A percentile compares a stretch with the other conserved stretches of the same genome.
Evolutionary conservation across 306 rosid species (phyloP).

Genomic region (Prinsepia uniflora): DNA sequence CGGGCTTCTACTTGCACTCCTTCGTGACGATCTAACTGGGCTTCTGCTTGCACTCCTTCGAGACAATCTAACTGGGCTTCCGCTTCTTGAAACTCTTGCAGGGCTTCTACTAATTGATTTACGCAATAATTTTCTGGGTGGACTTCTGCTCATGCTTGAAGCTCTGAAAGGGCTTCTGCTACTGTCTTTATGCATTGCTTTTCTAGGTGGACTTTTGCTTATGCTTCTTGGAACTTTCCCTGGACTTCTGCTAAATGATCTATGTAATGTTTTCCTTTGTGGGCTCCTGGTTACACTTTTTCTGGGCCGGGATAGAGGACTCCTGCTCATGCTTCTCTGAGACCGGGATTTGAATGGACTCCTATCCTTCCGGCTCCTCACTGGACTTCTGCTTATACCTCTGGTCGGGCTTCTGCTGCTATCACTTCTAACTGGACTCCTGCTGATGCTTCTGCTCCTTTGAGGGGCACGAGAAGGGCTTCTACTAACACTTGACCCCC

Average conservation of each 20-base stretch:
- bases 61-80: conserved; percentile 70
- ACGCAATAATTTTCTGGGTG: conserved; percentile 46
- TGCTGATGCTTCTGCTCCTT: conserved; percentile 51
- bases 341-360: conserved; percentile 49
- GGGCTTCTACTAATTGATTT: conserved; percentile 65
- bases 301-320: conserved; percentile 40
- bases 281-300: conserved; percentile 59
- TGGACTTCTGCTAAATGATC: conserved; percentile 64
- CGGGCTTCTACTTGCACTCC: conserved; percentile 83
- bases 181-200: conserved; percentile 46
- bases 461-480: conserved; percentile 37
- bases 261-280: conserved; percentile 45
- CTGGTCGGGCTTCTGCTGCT: conserved; percentile 48
- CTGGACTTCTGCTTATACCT: conserved; percentile 42
- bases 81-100: conserved; percentile 45
- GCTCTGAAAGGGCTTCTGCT: conserved; percentile 75
- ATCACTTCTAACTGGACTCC: conserved; percentile 56
- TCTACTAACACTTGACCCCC: conserved; percentile 46
- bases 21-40: conserved; percentile 59
- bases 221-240: conserved; percentile 47
- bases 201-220: conserved; percentile 68
- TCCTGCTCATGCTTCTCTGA: conserved; percentile 41
- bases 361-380: conserved; percentile 40
- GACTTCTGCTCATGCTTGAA: conserved; percentile 67
- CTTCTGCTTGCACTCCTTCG: conserved; percentile 73